These are phyloP conservation scores for Penicillium silybi DNA, from an alignment of 495 filamentous ascomycete species.

Conservation along the genomic window DNA sequence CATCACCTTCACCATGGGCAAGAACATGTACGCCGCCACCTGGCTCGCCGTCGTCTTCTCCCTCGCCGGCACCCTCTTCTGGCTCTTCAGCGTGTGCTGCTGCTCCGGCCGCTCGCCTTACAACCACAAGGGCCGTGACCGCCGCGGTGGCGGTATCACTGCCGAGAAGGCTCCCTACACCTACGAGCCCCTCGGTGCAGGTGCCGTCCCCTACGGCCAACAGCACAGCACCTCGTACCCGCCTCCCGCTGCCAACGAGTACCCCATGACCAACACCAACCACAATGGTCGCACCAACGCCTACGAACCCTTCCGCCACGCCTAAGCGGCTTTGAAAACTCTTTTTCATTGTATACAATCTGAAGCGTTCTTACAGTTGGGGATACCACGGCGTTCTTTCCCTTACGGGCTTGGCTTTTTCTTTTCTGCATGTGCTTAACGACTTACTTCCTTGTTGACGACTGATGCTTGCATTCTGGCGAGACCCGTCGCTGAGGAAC, in stretches of 20 bases:
- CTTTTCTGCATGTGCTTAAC: slow-evolving; percentile 2
- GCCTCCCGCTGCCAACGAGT: slow-evolving; percentile 15
- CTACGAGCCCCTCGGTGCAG: slow-evolving; percentile 46
- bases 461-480: slow-evolving; percentile 5
- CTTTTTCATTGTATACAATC: not conserved
- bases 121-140: slow-evolving; percentile 31
- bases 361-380: slow-evolving; percentile 24
- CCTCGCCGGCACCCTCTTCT: slow-evolving; percentile 72
- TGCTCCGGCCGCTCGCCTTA: slow-evolving; percentile 61
- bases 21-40: slow-evolving; percentile 59
- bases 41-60: slow-evolving; percentile 82
- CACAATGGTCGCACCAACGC: slow-evolving; percentile 22
- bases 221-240: slow-evolving; percentile 32
- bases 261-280: slow-evolving; percentile 20
- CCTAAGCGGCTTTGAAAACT: slow-evolving; percentile 21
- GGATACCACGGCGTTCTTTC: slow-evolving; percentile 24
- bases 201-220: slow-evolving; percentile 12
- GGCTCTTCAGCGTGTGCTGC: slow-evolving; percentile 88
- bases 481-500: not conserved
- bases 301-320: slow-evolving; percentile 47
- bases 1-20: slow-evolving; percentile 60
- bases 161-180: slow-evolving; percentile 51
- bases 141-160: slow-evolving; percentile 24
- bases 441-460: slow-evolving; percentile 11
- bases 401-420: slow-evolving; percentile 8